Percentiles rank a stretch among this genome's conserved stretches.
Evolutionary conservation across 129 eudicot genomes (phyloP).

Genomic region (Flaveria sonorensis): DNA sequence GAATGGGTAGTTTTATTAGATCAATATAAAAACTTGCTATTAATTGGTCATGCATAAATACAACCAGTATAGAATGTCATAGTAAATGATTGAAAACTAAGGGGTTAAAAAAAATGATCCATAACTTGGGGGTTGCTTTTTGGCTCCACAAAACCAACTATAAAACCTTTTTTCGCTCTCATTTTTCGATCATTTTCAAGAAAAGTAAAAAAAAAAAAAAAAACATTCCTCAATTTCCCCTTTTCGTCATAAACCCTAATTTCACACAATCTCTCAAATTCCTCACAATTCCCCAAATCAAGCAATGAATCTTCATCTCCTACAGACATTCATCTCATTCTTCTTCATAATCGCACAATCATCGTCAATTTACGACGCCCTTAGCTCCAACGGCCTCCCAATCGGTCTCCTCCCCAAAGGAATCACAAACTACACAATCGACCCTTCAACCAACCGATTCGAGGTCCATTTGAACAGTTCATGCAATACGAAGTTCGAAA

Average conservation of each 20-base stretch:
- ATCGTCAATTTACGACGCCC: conserved; percentile 54
- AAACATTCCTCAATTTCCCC: background rate
- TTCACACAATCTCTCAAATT: conserved; percentile 6
- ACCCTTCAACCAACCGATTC: conserved; percentile 55
- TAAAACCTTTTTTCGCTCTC: background rate
- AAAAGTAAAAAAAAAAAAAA: too few species aligned
- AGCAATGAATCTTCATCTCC: conserved; percentile 6
- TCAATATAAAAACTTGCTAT: too few species aligned
- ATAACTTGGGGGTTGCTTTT: background rate
- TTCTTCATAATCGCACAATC: conserved; percentile 10
- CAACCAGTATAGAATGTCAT: background rate
- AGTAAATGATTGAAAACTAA: background rate
- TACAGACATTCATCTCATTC: background rate
- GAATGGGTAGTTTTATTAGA: too few species aligned
- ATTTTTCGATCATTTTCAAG: background rate
- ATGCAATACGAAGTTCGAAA: conserved; percentile 74
- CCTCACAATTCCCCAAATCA: background rate
- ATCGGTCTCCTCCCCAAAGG: conserved; percentile 79
- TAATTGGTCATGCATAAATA: too few species aligned
- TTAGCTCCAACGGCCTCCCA: conserved; percentile 62
- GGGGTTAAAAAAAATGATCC: background rate
- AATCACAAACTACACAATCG: conserved; percentile 51
- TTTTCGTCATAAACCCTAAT: conserved; percentile 31
- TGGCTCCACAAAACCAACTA: background rate
- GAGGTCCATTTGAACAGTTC: conserved; percentile 46